Evolutionary conservation across 768 basidiomycete genomes (phyloP), one percentile per base, ranked within the genome.

Genomic region (Pleurotus sapidus): DNA sequence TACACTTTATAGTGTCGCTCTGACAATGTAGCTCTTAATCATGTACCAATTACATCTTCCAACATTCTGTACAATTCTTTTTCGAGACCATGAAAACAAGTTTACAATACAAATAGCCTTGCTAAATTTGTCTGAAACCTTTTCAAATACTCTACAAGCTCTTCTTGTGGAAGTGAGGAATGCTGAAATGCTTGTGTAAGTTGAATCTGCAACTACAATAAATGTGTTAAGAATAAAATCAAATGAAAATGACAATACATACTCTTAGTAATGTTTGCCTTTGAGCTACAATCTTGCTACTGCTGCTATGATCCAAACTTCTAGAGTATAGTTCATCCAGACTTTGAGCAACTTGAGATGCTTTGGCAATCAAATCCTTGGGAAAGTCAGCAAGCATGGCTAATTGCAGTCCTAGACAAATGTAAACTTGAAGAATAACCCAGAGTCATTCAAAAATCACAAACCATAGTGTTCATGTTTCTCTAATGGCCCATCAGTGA

Each of bases 371-470:
- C 11, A 96, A 84, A 47, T 89, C 82, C 0, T 68, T 60, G 0
- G 96, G 96, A 0, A 99, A 76, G 65, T 95, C 93, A 0, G 93
- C 95, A 4, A 96, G 79, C 47, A 84, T 83, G 11, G 95, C 95
- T 24, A 98, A 81, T 63, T 97, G 91, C 9, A 99, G 75, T 2
- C 96, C 95, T 95, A 60, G 20, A 37, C 37, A 14, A 17, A 18
- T 24, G 20, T 55, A n/a, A 23, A 55, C 3, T 5, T 17, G 14
- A 15, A 39, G 3, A n/a, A 37, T 12, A 6, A 20, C 55, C n/a
- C 40, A 43, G 57, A 14, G 55, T 24, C 20, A 57, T 56, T 17
- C 7, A 17, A 51, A 11, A 24, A 17, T 18, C 20, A 60, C 61
- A 61, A 46, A 91, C 92, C 92, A 64, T 94, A 93, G 67, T 93